Base-by-base conservation (phyloP, 306 rosid species). In the Pyrus bretschneideri region DNA sequence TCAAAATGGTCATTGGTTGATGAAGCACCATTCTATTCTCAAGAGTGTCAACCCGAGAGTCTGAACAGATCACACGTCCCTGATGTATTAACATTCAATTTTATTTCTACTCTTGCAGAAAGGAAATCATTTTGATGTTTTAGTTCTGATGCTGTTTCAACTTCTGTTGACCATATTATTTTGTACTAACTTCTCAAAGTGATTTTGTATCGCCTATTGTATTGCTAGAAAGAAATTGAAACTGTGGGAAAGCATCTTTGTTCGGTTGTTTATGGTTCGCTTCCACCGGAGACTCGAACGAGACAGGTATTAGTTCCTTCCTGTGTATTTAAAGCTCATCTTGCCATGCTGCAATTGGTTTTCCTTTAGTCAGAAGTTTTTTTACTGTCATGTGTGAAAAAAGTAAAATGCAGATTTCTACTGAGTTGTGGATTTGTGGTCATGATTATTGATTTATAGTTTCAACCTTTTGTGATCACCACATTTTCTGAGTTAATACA, bases 251-350 rank as follows among this genome's bases (percentile, higher is more conserved):
- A 87, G 76, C 97, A 90, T 89, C 96, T 89, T 72, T 95, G 99
- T 78, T 95, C 97, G 2, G 92, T 95, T 75, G 99, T 95, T 81
- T 95, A 95, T 87, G 99, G 99, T 74, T 92, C 99, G 18, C 86
- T 95, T 64, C 99, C 99, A 42, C 97, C 99, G 25, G 96, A 90
- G 83, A 95, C 99, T 81, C 96, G 99, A 83, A 95, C 99, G 21
- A 86, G 96, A 79, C 97, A 95, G 96, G 99, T 95, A 77, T 72
- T 80, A 67, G 72, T 76, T 89, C 74, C 79, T 75, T 63, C 71
- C 69, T 71, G 15, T 64, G 52, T 76, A 74, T 58, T 46, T 60
- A 64, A 4, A 46, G 67, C 77, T 61, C 79, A 29, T 64, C 11
- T 76, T 70, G 40, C 60, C 70, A 79, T 69, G 31, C 70, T 61